Evolutionary conservation across 2,329 filamentous ascomycete genomes (phyloP).

Genomic region (Geoglossum cookeanum): DNA sequence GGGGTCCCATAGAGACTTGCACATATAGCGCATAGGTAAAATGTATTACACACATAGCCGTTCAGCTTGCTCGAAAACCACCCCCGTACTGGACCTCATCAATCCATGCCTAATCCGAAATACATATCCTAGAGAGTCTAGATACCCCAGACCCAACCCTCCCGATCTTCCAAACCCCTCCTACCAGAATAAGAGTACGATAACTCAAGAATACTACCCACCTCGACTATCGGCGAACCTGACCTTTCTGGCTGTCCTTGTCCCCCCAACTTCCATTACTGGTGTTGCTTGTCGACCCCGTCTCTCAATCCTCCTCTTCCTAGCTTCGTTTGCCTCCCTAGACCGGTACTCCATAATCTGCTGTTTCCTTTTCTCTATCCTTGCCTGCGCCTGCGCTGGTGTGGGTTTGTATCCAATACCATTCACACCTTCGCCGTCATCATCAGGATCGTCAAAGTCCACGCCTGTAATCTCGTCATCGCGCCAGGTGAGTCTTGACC

Average conservation of each 20-base stretch:
- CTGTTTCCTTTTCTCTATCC: slow-evolving; percentile 36
- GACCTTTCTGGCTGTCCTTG: not conserved
- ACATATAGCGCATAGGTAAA: not conserved
- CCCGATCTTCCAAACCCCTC: not conserved
- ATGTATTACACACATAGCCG: not conserved
- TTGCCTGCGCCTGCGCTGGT: slow-evolving; percentile 37
- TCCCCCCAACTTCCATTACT: slow-evolving; percentile 9
- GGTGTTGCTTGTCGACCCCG: slow-evolving; percentile 18
- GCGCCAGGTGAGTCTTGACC: slow-evolving; percentile 36
- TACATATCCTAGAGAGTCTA: not conserved
- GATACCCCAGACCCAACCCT: not conserved
- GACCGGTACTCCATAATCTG: slow-evolving; percentile 44
- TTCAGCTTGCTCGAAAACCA: not conserved
- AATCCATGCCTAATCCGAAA: not conserved
- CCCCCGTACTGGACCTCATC: slow-evolving; percentile 4
- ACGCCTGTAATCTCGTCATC: slow-evolving; percentile 50
- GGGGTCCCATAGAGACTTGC: not conserved
- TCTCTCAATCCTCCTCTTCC: slow-evolving; percentile 34
- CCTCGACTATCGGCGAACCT: not conserved
- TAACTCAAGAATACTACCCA: not conserved
- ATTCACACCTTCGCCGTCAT: slow-evolving; percentile 48
- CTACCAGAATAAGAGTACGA: not conserved
- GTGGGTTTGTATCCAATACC: slow-evolving; percentile 49
- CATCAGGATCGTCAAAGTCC: slow-evolving; percentile 43
- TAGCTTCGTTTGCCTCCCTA: slow-evolving; percentile 40